These are phyloP conservation scores for Garcia nutans DNA, from an alignment of 345 rosid species.

Conservation along the genomic window DNA sequence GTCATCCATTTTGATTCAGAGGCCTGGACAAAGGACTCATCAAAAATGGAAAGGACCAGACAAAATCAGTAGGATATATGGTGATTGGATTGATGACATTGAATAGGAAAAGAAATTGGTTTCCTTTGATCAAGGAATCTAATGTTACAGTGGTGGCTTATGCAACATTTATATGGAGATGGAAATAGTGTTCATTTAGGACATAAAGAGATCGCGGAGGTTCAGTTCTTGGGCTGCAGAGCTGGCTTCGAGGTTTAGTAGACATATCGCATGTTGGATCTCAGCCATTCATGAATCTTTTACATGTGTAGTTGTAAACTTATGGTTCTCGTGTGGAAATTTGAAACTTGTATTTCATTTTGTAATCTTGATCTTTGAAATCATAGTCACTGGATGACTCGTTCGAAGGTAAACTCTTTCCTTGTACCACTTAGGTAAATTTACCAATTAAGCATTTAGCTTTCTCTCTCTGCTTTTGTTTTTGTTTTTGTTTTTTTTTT, in stretches of 20 bases:
- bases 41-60: conserved; percentile 98
- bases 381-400: not conserved
- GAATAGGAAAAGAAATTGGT: conserved; percentile 42
- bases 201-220: conserved; percentile 7
- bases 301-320: conserved; percentile 4
- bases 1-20: conserved; percentile 56
- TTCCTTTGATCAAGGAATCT: conserved; percentile 8
- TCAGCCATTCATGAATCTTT: not conserved
- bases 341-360: conserved; percentile 12
- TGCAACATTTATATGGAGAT: conserved; percentile 6
- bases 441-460: not conserved
- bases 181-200: conserved; percentile 8
- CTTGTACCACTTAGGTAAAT: conserved; percentile 13
- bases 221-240: conserved; percentile 17
- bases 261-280: not conserved
- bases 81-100: conserved; percentile 95
- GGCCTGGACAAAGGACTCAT: conserved; percentile 78
- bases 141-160: not conserved
- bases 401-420: conserved; percentile 6
- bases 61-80: conserved; percentile 93
- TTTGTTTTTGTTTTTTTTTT: no score
- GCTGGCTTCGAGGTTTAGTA: conserved; percentile 18
- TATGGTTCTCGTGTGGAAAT: not conserved
- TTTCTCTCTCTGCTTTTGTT: no score
- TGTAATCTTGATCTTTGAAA: conserved; percentile 20